Conservation (phyloP, 192 early-diverging fungal genomes). For the Haplosporangium gracile region DNA sequence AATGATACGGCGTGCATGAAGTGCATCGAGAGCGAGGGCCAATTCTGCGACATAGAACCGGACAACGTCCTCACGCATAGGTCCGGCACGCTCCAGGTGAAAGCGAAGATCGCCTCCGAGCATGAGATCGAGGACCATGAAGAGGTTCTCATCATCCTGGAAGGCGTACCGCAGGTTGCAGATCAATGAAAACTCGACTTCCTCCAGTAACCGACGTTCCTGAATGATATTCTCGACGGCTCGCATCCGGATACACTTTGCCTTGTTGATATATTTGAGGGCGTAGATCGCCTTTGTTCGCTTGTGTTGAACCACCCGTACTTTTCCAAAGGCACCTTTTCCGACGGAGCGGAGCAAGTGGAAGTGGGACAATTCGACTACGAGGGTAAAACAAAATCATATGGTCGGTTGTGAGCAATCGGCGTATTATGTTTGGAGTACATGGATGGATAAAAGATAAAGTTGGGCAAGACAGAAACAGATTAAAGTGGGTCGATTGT, state of each 20-base stretch:
- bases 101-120: constrained; percentile 95
- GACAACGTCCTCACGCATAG: constrained; percentile 77
- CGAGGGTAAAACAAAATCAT: background rate
- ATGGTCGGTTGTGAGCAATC: background rate
- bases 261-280: constrained; percentile 98
- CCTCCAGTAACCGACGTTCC: constrained; percentile 90
- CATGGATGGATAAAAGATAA: background rate
- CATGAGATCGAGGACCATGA: constrained; percentile 96
- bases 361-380: constrained; percentile 91
- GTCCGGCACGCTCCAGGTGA: constrained; percentile 79
- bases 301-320: constrained; percentile 93
- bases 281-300: constrained; percentile 83
- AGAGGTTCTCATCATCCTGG: constrained; percentile 94
- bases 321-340: constrained; percentile 97
- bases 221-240: constrained; percentile 92
- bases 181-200: constrained; percentile 86
- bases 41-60: constrained; percentile 81
- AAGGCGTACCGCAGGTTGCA: constrained; percentile 96
- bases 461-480: background rate
- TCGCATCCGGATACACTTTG: constrained; percentile 88
- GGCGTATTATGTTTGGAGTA: background rate
- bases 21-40: constrained; percentile 71
- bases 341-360: constrained; percentile 91
- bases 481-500: background rate
- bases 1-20: constrained; percentile 79